Evolutionary conservation across 805 yeast genomes (phyloP), one percentile per base, ranked within the genome.

Genomic region (Tetrapisispora nanseiensis): DNA sequence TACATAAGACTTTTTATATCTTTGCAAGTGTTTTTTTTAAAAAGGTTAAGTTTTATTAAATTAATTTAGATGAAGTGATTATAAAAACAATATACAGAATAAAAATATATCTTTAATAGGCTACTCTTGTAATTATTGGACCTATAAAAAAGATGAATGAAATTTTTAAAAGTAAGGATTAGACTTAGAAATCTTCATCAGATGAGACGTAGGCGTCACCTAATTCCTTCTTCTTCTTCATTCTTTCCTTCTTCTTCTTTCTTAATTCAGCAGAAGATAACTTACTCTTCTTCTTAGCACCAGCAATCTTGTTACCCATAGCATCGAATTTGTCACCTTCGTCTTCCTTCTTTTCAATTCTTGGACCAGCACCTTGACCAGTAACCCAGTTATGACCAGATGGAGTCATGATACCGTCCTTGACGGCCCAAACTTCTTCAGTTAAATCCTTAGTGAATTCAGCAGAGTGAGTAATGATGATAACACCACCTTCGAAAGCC

Each of bases 161-260:
- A 35, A 33, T 30, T 26, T 36, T 30, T 33, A 22, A 31, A 30
- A 30, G 41, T 32, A 23, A 39, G 28, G 24, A 37, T 26, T 26
- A 40, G 49, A 43, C 57, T 75, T 80, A 82, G 55, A 78, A 74
- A 61, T 82, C 92, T 45, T 90, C 98, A 60, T 89, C 96, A 61
- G 95, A 92, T 53, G 97, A 90, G 59, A 87, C 97, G 71, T 92
- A 94, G 71, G 92, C 97, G 68, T 92, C 98, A 79, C 97, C 97
- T 69, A 89, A 72, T 72, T 83, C 95, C 95, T 92, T 92, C 97
- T 90, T 92, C 95, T 90, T 92, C 84, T 84, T 86, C 97, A 92
- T 89, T 82, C 99, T 87, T 78, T 92, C 98, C 95, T 92, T 92
- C 97, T 92, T 92, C 96, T 92, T 92, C 96, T 92, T 92, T 82